These are phyloP conservation scores for Erodium maritimum DNA, from an alignment of 345 rosid genomes.

Conservation along the genomic window DNA sequence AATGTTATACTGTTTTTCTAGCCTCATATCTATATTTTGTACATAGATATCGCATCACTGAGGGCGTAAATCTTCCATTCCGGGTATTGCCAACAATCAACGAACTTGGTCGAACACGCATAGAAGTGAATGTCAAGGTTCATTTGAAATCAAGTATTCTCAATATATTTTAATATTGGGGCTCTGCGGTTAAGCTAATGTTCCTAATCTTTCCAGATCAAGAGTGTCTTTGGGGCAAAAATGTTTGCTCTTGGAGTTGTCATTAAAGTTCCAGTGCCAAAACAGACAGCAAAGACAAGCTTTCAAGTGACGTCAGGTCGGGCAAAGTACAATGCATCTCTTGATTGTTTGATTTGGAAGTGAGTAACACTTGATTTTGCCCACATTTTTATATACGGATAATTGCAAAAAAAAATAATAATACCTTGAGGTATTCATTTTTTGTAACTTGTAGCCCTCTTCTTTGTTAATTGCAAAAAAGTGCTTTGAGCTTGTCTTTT, in stretches of 20 bases:
- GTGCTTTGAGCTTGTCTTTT: too few species aligned
- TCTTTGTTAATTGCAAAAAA: too few species aligned
- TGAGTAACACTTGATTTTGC: conserved; percentile 33
- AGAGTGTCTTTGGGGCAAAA: conserved; percentile 98
- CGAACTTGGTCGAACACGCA: conserved; percentile 97
- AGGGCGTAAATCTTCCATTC: conserved; percentile 97
- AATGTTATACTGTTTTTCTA: too few species aligned
- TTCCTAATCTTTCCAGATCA: conserved; percentile 46
- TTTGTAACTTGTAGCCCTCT: too few species aligned
- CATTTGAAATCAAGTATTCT: too few species aligned
- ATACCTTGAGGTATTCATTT: too few species aligned
- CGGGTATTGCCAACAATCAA: conserved; percentile 93
- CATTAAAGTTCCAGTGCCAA: conserved; percentile 94
- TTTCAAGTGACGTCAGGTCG: conserved; percentile 96
- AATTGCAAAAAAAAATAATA: too few species aligned
- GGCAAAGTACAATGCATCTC: conserved; percentile 91
- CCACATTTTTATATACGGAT: too few species aligned
- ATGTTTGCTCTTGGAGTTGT: conserved; percentile 99
- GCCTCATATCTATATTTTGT: too few species aligned
- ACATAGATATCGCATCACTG: conserved; percentile 88
- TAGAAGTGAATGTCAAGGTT: conserved; percentile 99
- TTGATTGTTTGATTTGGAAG: conserved; percentile 99
- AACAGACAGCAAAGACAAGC: conserved; percentile 94
- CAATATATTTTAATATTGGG: too few species aligned
- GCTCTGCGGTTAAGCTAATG: conserved; percentile 9